phyloP scores from a whole-genome alignment of 371 early-diverging fungal species.

The Rhizopus delemar region DNA sequence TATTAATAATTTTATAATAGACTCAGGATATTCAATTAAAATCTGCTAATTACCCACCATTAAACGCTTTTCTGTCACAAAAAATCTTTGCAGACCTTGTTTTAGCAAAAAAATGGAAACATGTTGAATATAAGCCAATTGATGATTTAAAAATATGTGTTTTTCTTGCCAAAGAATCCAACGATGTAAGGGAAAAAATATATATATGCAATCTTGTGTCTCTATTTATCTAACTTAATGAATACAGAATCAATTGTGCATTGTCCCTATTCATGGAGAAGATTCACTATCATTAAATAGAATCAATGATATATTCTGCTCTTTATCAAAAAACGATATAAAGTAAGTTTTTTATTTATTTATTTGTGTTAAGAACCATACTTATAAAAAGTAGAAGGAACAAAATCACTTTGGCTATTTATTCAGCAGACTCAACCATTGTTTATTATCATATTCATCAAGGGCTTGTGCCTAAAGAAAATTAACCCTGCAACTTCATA shows the following conservation, averaged over 20 bases:
- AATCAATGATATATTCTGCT: slow-evolving; percentile 20
- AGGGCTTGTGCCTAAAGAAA: slow-evolving; percentile 22
- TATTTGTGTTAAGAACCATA: slow-evolving; percentile 1
- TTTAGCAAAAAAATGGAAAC: slow-evolving; percentile 32
- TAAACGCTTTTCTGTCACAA: slow-evolving; percentile 14
- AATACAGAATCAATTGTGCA: slow-evolving; percentile 7
- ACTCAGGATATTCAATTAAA: slow-evolving; percentile 10
- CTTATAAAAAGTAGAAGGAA: slow-evolving; percentile 5
- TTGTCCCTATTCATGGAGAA: slow-evolving; percentile 23
- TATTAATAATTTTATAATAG: slow-evolving; percentile 5
- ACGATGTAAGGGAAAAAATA: slow-evolving; percentile 1
- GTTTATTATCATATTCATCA: slow-evolving; percentile 46
- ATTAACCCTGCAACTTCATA: too few relatives aligned
- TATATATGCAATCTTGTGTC: not conserved
- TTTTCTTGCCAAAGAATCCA: slow-evolving; percentile 27
- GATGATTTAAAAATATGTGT: slow-evolving; percentile 19
- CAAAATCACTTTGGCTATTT: slow-evolving; percentile 45
- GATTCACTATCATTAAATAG: slow-evolving; percentile 16
- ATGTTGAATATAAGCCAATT: slow-evolving; percentile 18
- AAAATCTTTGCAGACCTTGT: slow-evolving; percentile 18
- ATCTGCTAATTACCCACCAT: slow-evolving; percentile 4
- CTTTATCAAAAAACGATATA: slow-evolving; percentile 6
- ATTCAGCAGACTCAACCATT: slow-evolving; percentile 46
- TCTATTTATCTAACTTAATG: not conserved
- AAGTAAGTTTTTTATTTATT: not conserved